Conservation (phyloP, 192 early-diverging fungal species). For the Thoreauomyces humboldtii region DNA sequence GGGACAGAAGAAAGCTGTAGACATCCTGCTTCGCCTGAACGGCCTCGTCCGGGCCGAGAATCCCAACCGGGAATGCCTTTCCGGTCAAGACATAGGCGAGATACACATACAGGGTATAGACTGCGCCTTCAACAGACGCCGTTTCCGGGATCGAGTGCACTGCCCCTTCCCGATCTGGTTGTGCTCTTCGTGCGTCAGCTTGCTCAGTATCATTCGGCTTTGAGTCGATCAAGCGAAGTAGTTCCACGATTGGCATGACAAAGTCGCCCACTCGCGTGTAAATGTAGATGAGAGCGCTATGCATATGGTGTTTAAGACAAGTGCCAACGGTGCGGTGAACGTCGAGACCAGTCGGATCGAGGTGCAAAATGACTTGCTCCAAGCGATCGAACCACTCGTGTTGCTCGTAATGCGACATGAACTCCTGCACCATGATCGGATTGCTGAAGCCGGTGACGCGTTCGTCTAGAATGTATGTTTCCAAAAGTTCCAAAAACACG, state of each 20-base stretch:
- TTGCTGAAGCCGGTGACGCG: slow-evolving; percentile 27
- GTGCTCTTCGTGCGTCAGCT: too few species aligned
- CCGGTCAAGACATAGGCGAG: slow-evolving; percentile 47
- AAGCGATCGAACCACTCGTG: slow-evolving; percentile 33
- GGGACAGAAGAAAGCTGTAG: slow-evolving; percentile 45
- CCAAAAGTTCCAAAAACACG: slow-evolving; percentile 43
- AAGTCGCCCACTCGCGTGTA: slow-evolving; percentile 46
- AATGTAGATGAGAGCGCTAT: slow-evolving; percentile 41
- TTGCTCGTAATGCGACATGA: slow-evolving; percentile 23
- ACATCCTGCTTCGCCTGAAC: slow-evolving; percentile 34
- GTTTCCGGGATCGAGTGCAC: not conserved
- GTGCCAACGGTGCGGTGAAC: slow-evolving; percentile 35
- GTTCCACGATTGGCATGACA: slow-evolving; percentile 41
- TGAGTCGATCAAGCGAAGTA: slow-evolving; percentile 16
- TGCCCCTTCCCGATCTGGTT: not conserved
- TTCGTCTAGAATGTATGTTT: slow-evolving; percentile 41
- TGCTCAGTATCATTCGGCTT: too few species aligned
- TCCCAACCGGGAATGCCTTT: slow-evolving; percentile 52
- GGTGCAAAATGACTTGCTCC: slow-evolving; percentile 47
- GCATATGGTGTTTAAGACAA: slow-evolving; percentile 33
- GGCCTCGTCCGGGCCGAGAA: slow-evolving; percentile 22
- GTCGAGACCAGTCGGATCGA: slow-evolving; percentile 44
- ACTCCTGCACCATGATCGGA: slow-evolving; percentile 36
- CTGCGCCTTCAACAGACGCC: not conserved
- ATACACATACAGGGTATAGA: slow-evolving; percentile 51